Percentiles rank a stretch among this genome's conserved stretches.
Evolutionary conservation across 192 early-diverging fungal genomes (phyloP).

Genomic region (Backusella tarrabulga): DNA sequence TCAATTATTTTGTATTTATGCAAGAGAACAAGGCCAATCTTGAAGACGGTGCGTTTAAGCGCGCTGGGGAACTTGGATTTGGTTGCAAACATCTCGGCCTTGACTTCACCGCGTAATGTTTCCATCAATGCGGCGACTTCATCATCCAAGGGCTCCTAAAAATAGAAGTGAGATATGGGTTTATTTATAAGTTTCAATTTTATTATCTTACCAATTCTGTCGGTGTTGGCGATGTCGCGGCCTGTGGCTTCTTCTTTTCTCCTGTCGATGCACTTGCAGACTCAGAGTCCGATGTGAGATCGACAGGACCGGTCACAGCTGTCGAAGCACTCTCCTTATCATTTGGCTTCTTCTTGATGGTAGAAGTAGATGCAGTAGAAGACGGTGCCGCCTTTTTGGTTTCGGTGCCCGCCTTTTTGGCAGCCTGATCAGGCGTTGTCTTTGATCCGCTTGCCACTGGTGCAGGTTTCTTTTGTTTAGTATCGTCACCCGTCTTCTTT

Average conservation of each 20-base stretch:
- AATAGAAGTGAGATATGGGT: neutral
- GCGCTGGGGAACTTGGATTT: conserved; percentile 48
- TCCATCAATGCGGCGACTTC: conserved; percentile 31
- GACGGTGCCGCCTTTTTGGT: neutral
- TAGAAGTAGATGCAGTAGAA: neutral
- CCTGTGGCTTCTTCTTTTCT: neutral
- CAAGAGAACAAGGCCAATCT: conserved; percentile 27
- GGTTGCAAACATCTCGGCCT: conserved; percentile 47
- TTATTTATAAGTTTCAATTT: neutral
- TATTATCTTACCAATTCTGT: neutral
- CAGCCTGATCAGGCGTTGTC: neutral
- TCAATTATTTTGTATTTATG: conserved; percentile 29
- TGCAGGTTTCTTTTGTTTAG: conserved; percentile 5
- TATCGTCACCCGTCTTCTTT: neutral
- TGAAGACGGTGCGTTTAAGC: conserved; percentile 41
- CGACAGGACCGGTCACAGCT: neutral
- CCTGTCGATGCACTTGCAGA: too few species aligned
- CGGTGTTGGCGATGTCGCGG: too few species aligned
- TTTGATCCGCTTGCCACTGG: neutral
- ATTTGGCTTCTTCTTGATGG: neutral
- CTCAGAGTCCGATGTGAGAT: neutral
- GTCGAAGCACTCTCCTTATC: neutral
- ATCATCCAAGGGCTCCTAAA: conserved; percentile 31
- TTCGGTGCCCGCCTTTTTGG: neutral
- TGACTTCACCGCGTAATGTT: conserved; percentile 25